These are phyloP conservation scores for Pseudogymnoascus sp. DNA, from an alignment of 2,329 filamentous ascomycete species.

Conservation along the genomic window DNA sequence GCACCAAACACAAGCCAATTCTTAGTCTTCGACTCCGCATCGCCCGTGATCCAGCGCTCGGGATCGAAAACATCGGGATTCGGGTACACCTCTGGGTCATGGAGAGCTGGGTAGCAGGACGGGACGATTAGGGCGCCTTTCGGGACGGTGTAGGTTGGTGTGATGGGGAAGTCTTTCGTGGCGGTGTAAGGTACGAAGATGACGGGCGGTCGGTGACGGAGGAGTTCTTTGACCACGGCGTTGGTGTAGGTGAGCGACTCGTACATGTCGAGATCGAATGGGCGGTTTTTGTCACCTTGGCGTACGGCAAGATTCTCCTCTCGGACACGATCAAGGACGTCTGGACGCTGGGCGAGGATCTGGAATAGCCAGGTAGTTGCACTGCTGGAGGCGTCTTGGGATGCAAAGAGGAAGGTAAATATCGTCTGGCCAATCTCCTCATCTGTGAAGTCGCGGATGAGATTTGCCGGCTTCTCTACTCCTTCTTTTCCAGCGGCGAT, in stretches of 20 bases:
- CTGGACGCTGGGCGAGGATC: constrained; percentile 43
- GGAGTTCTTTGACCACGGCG: constrained; percentile 47
- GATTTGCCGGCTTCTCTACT: constrained; percentile 38
- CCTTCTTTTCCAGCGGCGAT: constrained; percentile 49
- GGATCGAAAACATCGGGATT: constrained; percentile 43
- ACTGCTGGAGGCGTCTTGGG: constrained; percentile 47
- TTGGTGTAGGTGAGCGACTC: constrained; percentile 46
- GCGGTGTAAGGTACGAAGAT: constrained; percentile 49
- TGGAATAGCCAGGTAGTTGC: constrained; percentile 49
- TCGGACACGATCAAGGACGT: constrained; percentile 40
- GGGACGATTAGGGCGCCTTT: constrained; percentile 45
- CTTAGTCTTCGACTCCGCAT: constrained; percentile 44
- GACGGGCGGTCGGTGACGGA: constrained; percentile 46
- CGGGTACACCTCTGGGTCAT: constrained; percentile 42
- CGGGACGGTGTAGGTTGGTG: constrained; percentile 41
- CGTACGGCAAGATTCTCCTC: constrained; percentile 41
- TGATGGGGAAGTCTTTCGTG: constrained; percentile 42
- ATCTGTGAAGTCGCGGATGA: constrained; percentile 45
- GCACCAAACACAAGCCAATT: constrained; percentile 50
- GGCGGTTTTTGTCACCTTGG: constrained; percentile 34
- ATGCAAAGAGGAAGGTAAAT: constrained; percentile 49
- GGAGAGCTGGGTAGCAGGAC: constrained; percentile 45
- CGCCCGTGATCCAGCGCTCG: constrained; percentile 46
- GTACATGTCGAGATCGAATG: constrained; percentile 40
- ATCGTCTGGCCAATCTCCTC: constrained; percentile 44